A percentile compares a stretch with the other conserved stretches of the same genome.
phyloP scores from a whole-genome alignment of 169 alveolate species.

The Cytauxzoon felis region DNA sequence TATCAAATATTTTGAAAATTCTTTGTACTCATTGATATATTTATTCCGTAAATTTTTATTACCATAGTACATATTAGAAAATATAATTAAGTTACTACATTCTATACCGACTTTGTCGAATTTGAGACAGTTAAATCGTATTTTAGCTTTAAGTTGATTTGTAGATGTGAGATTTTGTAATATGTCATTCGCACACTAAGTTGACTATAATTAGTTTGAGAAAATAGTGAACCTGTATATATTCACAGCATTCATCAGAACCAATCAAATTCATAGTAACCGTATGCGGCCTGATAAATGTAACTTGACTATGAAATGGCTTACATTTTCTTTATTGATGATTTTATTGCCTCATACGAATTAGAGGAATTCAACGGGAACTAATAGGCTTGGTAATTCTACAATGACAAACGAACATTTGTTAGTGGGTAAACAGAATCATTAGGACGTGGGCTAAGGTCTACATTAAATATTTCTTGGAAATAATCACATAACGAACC shows the following conservation, averaged over 20 bases:
- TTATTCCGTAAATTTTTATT: conserved; percentile 18
- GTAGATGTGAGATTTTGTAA: background rate
- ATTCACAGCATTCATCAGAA: background rate
- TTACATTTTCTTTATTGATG: conserved; percentile 1
- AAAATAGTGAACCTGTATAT: background rate
- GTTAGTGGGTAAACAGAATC: conserved; percentile 36
- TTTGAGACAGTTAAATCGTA: conserved; percentile 3
- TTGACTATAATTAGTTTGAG: background rate
- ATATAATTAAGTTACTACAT: background rate
- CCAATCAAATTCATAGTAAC: background rate
- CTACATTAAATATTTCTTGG: background rate
- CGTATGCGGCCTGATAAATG: background rate
- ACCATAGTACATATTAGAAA: conserved; percentile 54
- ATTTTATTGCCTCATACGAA: conserved; percentile 1
- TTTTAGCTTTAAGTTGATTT: background rate
- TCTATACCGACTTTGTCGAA: background rate
- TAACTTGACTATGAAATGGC: background rate
- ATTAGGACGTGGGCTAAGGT: conserved; percentile 6
- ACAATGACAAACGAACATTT: conserved; percentile 8
- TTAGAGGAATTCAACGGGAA: conserved; percentile 33
- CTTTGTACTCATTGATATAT: conserved; percentile 3
- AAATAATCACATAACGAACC: conserved; percentile 4
- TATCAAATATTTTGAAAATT: conserved; percentile 3
- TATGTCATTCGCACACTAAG: background rate
- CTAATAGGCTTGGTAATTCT: background rate